A percentile compares a stretch with the other conserved stretches of the same genome.
phyloP scores from a whole-genome alignment of 495 filamentous ascomycete genomes.

The Penicillium canariense region DNA sequence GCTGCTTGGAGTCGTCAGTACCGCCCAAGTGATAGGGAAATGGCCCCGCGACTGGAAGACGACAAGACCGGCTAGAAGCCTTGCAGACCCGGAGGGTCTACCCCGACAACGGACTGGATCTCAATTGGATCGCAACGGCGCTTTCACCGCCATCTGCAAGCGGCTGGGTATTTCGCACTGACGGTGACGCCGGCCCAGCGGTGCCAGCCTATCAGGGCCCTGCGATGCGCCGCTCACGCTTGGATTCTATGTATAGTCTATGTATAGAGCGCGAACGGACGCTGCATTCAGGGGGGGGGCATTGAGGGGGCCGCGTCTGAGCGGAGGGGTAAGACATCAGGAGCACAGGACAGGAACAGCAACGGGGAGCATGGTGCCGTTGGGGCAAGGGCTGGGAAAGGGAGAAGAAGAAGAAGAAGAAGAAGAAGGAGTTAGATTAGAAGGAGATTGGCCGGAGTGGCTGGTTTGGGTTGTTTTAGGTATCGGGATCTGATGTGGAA shows the following conservation, averaged over 20 bases:
- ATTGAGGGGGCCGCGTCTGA: slow-evolving; percentile 5
- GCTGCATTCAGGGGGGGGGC: not conserved
- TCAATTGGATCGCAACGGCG: slow-evolving; percentile 21
- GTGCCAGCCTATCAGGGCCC: slow-evolving; percentile 24
- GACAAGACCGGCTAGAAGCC: not conserved
- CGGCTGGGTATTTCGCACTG: not conserved
- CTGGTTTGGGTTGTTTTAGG: not conserved
- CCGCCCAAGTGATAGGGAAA: too few relatives aligned
- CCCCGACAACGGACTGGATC: slow-evolving; percentile 4
- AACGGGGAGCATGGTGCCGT: slow-evolving; percentile 1
- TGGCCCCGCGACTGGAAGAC: not conserved
- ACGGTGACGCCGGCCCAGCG: slow-evolving; percentile 11
- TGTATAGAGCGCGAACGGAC: slow-evolving; percentile 21
- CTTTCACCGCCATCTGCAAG: slow-evolving; percentile 25
- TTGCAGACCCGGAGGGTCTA: not conserved
- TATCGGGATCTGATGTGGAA: not conserved
- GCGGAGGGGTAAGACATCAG: not conserved
- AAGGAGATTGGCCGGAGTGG: not conserved
- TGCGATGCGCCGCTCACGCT: not conserved
- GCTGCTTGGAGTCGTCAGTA: too few relatives aligned
- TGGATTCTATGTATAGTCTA: slow-evolving; percentile 1
- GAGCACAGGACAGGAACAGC: slow-evolving; percentile 16
- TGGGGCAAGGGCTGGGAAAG: slow-evolving; percentile 9
- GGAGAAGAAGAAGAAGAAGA: too few relatives aligned
- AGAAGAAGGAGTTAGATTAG: not conserved